Conservation (phyloP, 1,139 yeast genomes). For the Arxiozyma telluris region DNA sequence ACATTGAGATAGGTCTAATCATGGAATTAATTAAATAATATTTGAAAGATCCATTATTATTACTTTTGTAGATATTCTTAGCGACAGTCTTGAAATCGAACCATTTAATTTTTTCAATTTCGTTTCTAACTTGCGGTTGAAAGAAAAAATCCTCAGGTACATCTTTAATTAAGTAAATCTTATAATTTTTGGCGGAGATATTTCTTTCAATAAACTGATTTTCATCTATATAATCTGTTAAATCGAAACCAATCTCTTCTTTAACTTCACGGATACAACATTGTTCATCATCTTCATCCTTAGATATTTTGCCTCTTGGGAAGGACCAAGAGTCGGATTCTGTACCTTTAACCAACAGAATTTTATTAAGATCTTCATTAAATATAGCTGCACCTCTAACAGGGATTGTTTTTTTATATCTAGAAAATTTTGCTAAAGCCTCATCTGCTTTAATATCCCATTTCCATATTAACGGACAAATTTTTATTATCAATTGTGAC, state of each 20-base stretch:
- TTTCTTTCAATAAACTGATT: slow-evolving; percentile 76
- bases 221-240: slow-evolving; percentile 54
- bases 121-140: slow-evolving; percentile 77
- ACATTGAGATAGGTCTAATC: slow-evolving; percentile 47
- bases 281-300: slow-evolving; percentile 79
- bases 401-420: slow-evolving; percentile 84
- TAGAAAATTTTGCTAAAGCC: slow-evolving; percentile 67
- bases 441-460: slow-evolving; percentile 61
- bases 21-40: slow-evolving; percentile 54
- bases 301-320: slow-evolving; percentile 94
- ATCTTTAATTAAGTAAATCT: slow-evolving; percentile 67
- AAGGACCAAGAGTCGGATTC: slow-evolving; percentile 89
- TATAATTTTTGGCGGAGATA: slow-evolving; percentile 73
- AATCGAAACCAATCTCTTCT: slow-evolving; percentile 95
- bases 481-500: slow-evolving; percentile 58
- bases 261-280: slow-evolving; percentile 92
- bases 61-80: slow-evolving; percentile 26
- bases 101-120: slow-evolving; percentile 69
- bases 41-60: slow-evolving; percentile 33
- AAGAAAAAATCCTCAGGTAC: slow-evolving; percentile 72
- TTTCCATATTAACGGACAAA: slow-evolving; percentile 80
- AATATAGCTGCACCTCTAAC: slow-evolving; percentile 93
- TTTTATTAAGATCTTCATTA: slow-evolving; percentile 59
- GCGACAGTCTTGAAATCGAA: slow-evolving; percentile 39
- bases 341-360: slow-evolving; percentile 76